Base-by-base conservation (phyloP, 768 basidiomycete species). In the Asterophora parasitica region DNA sequence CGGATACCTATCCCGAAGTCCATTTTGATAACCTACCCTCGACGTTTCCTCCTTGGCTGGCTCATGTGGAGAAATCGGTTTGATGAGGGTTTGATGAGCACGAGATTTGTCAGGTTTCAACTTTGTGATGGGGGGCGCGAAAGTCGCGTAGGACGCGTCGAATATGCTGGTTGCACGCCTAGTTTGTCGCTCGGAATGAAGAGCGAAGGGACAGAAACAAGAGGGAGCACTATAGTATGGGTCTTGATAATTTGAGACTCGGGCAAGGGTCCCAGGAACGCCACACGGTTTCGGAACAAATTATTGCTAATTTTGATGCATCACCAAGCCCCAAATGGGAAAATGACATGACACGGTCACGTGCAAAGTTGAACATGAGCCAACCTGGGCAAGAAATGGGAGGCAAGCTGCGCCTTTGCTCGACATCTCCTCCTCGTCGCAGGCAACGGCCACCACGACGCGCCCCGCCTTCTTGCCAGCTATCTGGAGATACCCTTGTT, bases 1-100 rank as follows among this genome's bases (percentile, higher is more conserved):
- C 57, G 23, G 65, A 68, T 41, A 66, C 72, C 30, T 82, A 81
- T 61, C 85, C 90, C 0, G 84, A 89, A 42, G 71, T 92, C 9
- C 73, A 87, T 62, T 76, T 78, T 53, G 82, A 83, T 20, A 80
- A 73, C 34, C 58, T 92, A 54, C 69, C 69, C 51, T 65, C 63
- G 40, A 73, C 79, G 5, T 87, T 90, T 62, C 67, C 77, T 5
- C 70, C 68, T 81, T 92, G 67, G 58, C 33, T 54, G 37, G 42
- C 35, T 20, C 19, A 39, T 27, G 38, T 43, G 27, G 42, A 49
- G 38, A 33, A 37, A 28, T 17, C 20, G 12, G 39, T 31, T n/a
- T 47, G 26, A 33, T 40, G 12, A 12, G n/a, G 6, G 3, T 11
- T 27, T 47, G 26, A 33, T 40, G 12, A 12, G n/a, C 4, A 9